These are phyloP conservation scores for Bryopsis sp. DNA, from an alignment of 139 green algal genomes.

Conservation along the genomic window DNA sequence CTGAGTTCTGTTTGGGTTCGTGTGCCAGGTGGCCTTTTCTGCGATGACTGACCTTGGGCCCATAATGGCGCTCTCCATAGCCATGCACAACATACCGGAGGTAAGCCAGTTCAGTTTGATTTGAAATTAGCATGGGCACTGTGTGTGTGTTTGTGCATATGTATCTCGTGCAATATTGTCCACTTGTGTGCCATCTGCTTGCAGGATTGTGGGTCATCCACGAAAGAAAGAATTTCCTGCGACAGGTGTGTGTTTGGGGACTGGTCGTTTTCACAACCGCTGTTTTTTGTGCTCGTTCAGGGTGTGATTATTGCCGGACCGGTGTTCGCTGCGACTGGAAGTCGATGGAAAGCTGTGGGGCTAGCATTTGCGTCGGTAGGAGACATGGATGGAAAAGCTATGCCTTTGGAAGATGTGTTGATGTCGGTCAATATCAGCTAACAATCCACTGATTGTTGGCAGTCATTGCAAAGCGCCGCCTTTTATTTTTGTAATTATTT, in stretches of 20 bases:
- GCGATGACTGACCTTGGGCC: not conserved
- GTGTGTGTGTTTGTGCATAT: not conserved
- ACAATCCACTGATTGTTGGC: too few relatives aligned
- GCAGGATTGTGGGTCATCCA: not conserved
- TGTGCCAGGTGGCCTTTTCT: not conserved
- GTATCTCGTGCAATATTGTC: not conserved
- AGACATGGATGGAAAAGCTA: too few relatives aligned
- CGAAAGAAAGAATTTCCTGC: not conserved
- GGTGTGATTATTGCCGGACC: not conserved
- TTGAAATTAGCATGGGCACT: not conserved
- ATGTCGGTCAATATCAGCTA: too few relatives aligned
- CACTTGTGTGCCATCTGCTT: not conserved
- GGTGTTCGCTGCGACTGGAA: not conserved
- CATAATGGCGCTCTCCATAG: not conserved
- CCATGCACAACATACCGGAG: not conserved
- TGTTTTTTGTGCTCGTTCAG: slow-evolving; percentile 1
- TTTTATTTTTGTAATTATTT: too few relatives aligned
- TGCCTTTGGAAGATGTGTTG: too few relatives aligned
- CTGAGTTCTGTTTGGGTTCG: not conserved
- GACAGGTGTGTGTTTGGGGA: not conserved
- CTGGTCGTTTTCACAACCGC: not conserved
- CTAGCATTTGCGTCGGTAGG: not conserved
- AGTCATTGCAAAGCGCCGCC: too few relatives aligned
- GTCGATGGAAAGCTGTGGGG: not conserved
- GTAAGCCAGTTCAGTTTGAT: not conserved